phyloP scores from a whole-genome alignment of 2,329 filamentous ascomycete genomes.

The Talaromyces sp. region DNA sequence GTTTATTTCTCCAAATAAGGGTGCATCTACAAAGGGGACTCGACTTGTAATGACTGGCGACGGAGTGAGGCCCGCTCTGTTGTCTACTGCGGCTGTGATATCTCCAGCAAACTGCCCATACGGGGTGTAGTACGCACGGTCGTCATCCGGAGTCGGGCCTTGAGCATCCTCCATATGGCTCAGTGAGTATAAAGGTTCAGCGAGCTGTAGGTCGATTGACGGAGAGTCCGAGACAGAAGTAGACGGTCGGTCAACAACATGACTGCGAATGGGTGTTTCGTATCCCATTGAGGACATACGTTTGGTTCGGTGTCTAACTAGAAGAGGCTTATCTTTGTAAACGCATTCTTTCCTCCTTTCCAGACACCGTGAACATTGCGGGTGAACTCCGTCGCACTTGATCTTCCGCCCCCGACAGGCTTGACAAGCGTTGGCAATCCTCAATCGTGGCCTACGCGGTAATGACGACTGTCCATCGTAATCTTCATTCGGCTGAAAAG shows the following conservation, averaged over 20 bases:
- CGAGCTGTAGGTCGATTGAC: not conserved
- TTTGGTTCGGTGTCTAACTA: not conserved
- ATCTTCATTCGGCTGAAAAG: too few relatives aligned
- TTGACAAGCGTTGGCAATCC: constrained; percentile 21
- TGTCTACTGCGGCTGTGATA: constrained; percentile 21
- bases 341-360: constrained; percentile 18
- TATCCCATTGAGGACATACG: not conserved
- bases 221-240: not conserved
- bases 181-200: not conserved
- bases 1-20: constrained; percentile 22
- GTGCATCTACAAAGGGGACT: constrained; percentile 24
- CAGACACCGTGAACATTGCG: constrained; percentile 20
- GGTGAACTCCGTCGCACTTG: constrained; percentile 23
- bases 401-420: constrained; percentile 21
- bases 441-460: constrained; percentile 20
- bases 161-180: not conserved
- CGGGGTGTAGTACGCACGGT: constrained; percentile 17
- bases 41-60: constrained; percentile 5
- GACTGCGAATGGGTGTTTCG: not conserved
- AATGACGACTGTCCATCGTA: not conserved
- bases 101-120: constrained; percentile 22
- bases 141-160: constrained; percentile 3
- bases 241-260: not conserved
- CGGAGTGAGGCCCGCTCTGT: constrained; percentile 17
- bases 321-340: constrained; percentile 14